Percentiles rank a stretch among this genome's conserved stretches.
These are phyloP conservation scores for Ganoderma resinaceum DNA, from an alignment of 1,284 basidiomycete species.

Conservation along the genomic window DNA sequence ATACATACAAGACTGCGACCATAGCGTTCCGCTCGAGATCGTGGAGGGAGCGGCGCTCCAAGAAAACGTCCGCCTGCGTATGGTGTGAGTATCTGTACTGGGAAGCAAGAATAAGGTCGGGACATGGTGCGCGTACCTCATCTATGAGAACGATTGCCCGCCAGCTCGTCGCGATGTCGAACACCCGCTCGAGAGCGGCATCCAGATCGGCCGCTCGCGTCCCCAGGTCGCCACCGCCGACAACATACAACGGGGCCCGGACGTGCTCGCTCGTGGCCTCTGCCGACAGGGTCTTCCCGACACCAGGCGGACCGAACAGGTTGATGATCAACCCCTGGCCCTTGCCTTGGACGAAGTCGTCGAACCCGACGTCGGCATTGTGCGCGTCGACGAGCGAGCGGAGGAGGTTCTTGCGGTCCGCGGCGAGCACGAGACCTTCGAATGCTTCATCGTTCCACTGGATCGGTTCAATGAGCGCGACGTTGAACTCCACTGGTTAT, in stretches of 20 bases:
- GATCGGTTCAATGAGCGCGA: slow-evolving; percentile 56
- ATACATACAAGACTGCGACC: slow-evolving; percentile 60
- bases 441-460: slow-evolving; percentile 66
- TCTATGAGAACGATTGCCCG: slow-evolving; percentile 70
- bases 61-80: slow-evolving; percentile 51
- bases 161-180: slow-evolving; percentile 63
- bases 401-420: slow-evolving; percentile 57
- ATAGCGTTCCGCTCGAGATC: slow-evolving; percentile 69
- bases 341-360: slow-evolving; percentile 69
- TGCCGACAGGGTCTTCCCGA: slow-evolving; percentile 58
- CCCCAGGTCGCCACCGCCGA: slow-evolving; percentile 65
- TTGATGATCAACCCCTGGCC: slow-evolving; percentile 68
- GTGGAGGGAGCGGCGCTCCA: slow-evolving; percentile 67
- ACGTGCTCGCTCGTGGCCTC: slow-evolving; percentile 71
- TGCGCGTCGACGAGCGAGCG: slow-evolving; percentile 66
- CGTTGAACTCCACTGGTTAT: slow-evolving; percentile 58
- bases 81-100: not conserved
- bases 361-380: slow-evolving; percentile 57
- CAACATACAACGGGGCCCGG: slow-evolving; percentile 61
- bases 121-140: slow-evolving; percentile 41
- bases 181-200: slow-evolving; percentile 32
- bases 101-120: slow-evolving; percentile 34
- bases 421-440: slow-evolving; percentile 60
- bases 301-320: slow-evolving; percentile 66
- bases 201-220: slow-evolving; percentile 49